Percentiles rank a stretch among this genome's conserved stretches.
These are phyloP conservation scores for Aethionema arabicum DNA, from an alignment of 345 rosid species.

Conservation along the genomic window DNA sequence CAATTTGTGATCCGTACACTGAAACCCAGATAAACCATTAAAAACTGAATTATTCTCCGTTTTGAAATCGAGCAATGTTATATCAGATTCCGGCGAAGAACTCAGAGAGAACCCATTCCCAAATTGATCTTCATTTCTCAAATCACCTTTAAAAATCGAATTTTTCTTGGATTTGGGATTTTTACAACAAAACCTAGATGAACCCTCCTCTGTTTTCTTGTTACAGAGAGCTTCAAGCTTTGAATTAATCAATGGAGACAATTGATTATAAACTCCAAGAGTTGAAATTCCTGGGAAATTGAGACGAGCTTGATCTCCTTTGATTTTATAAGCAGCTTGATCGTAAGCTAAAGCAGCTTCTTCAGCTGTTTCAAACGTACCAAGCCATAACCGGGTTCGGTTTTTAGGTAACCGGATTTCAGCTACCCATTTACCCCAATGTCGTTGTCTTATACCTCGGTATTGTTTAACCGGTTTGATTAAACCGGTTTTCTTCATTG, in stretches of 20 bases:
- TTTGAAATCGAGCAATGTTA: slow-evolving; percentile 27
- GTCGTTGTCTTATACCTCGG: slow-evolving; percentile 90
- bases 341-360: slow-evolving; percentile 93
- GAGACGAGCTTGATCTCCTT: slow-evolving; percentile 82
- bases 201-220: slow-evolving; percentile 24
- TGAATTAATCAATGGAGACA: slow-evolving; percentile 73
- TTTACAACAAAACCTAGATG: slow-evolving; percentile 25
- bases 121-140: background rate
- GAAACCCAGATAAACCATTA: no score
- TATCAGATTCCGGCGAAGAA: slow-evolving; percentile 30
- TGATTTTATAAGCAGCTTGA: slow-evolving; percentile 74
- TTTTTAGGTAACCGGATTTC: slow-evolving; percentile 89
- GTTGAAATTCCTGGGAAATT: slow-evolving; percentile 63
- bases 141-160: background rate
- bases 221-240: slow-evolving; percentile 75
- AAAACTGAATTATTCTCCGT: slow-evolving; percentile 26
- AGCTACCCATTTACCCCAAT: slow-evolving; percentile 97
- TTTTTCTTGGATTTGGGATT: slow-evolving; percentile 32
- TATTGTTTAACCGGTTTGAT: slow-evolving; percentile 62
- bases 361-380: slow-evolving; percentile 87
- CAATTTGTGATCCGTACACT: slow-evolving; percentile 40
- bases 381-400: slow-evolving; percentile 95
- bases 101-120: slow-evolving; percentile 31
- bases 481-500: slow-evolving; percentile 50
- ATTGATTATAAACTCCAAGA: slow-evolving; percentile 47